Evolutionary conservation across 2,329 filamentous ascomycete species (phyloP), one percentile per base, ranked within the genome.

Genomic region (Fusarium avenaceum): DNA sequence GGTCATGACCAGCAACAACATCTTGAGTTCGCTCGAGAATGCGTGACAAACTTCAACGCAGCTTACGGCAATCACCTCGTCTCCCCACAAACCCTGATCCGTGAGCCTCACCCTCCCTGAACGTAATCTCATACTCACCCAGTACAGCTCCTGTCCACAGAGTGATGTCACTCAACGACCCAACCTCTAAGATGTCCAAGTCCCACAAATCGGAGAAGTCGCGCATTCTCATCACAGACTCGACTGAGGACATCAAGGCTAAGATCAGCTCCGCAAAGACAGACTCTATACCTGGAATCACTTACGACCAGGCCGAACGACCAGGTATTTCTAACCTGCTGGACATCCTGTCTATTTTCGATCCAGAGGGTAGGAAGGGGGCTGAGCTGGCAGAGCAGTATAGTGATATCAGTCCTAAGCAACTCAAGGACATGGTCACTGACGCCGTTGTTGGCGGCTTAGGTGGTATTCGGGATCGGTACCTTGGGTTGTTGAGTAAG

Each of bases 1-100:
- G 96, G 96, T n/a, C 92, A 96, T 71, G 96, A 99, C 78, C 96
- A 99, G 80, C 85, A 84, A 57, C 96, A 99, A 74, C 96, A 99
- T 79, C 87, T 99, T 22, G 96, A 99, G 77, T 97, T 98, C 76
- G 89, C 94, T 2, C 87, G 96, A 52, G 90, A 96, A 76, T 91
- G 94, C 66, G 96, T 91, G 10, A 90, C 88, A 62, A 92, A 92
- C 75, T 98, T 99, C 82, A 97, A 98, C 78, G 85, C 92, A 75
- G 80, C 86, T 3, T 93, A 92, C 71, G 87, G 87, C 2, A 78
- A 87, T n/a, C 84, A 82, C 15, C 78, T 97, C 4, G 82, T 90
- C 0, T 76, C 85, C 1, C 93, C 94, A 0, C 82, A 91, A 71
- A 91, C 92, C 1, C 81, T 96, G 42, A 86, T 93, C 28, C 91